Evolutionary conservation across 345 rosid genomes (phyloP).

Genomic region (Noccaea bulbosa): DNA sequence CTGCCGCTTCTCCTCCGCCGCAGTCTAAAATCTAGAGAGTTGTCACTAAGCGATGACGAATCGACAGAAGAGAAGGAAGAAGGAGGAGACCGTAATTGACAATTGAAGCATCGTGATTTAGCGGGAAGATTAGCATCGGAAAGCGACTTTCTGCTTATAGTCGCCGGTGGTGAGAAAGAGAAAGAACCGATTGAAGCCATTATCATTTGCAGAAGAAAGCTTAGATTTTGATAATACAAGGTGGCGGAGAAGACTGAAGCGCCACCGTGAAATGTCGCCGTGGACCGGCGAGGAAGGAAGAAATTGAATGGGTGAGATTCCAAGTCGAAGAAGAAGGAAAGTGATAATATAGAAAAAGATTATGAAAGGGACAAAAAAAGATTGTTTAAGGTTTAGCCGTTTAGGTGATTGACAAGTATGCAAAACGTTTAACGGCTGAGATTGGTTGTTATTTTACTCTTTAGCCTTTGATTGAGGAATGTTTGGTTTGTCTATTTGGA

Average conservation of each 20-base stretch:
- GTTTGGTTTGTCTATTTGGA: background rate
- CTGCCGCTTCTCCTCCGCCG: constrained; percentile 22
- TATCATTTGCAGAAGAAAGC: background rate
- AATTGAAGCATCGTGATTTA: constrained; percentile 2
- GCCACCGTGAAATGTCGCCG: constrained; percentile 44
- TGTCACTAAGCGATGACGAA: constrained; percentile 14
- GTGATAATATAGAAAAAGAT: constrained; percentile 4
- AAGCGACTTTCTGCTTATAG: constrained; percentile 31
- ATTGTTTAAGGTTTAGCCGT: constrained; percentile 21
- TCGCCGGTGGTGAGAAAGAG: constrained; percentile 36
- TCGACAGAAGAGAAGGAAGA: constrained; percentile 13
- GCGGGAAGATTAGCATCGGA: constrained; percentile 15
- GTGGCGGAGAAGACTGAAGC: background rate
- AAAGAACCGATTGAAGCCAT: constrained; percentile 51
- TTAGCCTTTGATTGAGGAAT: no score
- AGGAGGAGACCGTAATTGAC: constrained; percentile 19
- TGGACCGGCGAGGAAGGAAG: constrained; percentile 1
- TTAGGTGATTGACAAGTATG: constrained; percentile 8
- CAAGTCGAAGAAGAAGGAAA: constrained; percentile 19
- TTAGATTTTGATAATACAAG: background rate
- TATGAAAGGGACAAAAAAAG: background rate
- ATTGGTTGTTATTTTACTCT: background rate
- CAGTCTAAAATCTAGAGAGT: constrained; percentile 25
- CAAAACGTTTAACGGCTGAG: constrained; percentile 16
- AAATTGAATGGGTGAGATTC: constrained; percentile 38